A percentile compares a stretch with the other conserved stretches of the same genome.
phyloP scores from a whole-genome alignment of 148 eudicot genomes.

The Talinum fruticosum region DNA sequence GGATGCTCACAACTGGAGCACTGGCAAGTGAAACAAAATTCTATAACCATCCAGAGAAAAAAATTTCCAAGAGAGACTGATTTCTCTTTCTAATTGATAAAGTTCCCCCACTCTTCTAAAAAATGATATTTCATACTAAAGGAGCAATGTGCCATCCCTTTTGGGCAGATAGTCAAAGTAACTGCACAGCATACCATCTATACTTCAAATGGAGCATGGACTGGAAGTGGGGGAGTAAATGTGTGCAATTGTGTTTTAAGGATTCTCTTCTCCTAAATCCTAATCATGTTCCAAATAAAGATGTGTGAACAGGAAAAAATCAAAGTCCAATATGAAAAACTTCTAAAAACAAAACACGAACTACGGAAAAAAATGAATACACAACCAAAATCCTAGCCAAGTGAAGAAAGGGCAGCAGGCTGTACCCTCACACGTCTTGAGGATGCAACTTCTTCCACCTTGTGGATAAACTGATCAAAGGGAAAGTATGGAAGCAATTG shows the following conservation, averaged over 20 bases:
- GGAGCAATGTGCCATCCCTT: background rate
- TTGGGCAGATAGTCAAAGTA: background rate
- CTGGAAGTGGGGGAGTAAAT: background rate
- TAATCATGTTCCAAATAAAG: background rate
- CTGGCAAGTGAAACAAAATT: background rate
- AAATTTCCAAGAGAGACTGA: background rate
- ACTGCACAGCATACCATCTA: background rate
- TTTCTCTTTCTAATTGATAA: background rate
- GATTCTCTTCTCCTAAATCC: background rate
- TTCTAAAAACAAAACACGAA: background rate
- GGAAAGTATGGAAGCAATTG: constrained; percentile 80
- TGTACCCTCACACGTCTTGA: constrained; percentile 73
- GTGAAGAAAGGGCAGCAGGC: background rate
- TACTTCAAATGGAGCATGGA: background rate
- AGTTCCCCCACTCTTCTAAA: background rate
- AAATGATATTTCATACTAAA: background rate
- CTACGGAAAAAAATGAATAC: background rate
- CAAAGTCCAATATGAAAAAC: background rate
- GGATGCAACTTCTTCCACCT: constrained; percentile 82
- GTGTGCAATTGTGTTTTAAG: background rate
- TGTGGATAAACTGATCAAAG: constrained; percentile 82
- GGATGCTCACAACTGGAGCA: background rate
- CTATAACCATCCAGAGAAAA: background rate
- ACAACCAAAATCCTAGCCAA: background rate
- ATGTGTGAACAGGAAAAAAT: background rate